Base-by-base conservation (phyloP, 179 eudicot genomes). In the Carnegiea gigantea region DNA sequence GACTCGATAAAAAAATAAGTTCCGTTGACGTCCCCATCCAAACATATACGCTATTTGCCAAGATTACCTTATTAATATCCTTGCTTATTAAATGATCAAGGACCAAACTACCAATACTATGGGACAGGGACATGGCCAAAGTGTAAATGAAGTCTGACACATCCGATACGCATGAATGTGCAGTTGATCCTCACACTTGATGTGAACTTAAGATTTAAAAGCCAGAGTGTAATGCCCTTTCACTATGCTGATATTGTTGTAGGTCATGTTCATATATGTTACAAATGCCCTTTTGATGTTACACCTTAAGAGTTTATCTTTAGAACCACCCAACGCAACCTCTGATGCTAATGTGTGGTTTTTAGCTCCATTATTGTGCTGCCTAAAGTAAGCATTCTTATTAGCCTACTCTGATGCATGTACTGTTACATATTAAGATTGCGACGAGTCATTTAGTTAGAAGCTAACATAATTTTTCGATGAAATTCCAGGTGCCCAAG, bases 291-390 rank as follows among this genome's bases (percentile, higher is more conserved):
- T 17, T 62, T 65, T 15, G 15, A 64, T 78, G 62, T 78, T 43
- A 28, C 70, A 53, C 70, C 82, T 70, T 53, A 18, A 18, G 30
- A 30, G 33, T 54, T 6, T 30, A 62, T 57, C 62, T 57, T 23
- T 20, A n/a, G 68, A 33, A 62, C 68, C 68, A 62, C 68, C n/a
- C 23, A 4, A 8, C 9, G 9, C 44, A 40, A 21, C 24, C 65
- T 14, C 24, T 60, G 65, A 60, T 60, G 65, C 12, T 30, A 48
- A 17, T 36, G 23, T 43, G 30, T 38, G 62, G 26, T 23, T 40
- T 44, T 78, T 38, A 78, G 53, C 40, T 78, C 43, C 33, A 65
- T 62, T 26, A 62, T 40, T 77, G 54, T 77, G 72, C 36, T 60
- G n/a, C 57, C 57, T 40, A 23, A 76, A 7, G 20, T 78, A 57